phyloP scores from a whole-genome alignment of 495 filamentous ascomycete species.

The Paragyromitra xinjiangensis region DNA sequence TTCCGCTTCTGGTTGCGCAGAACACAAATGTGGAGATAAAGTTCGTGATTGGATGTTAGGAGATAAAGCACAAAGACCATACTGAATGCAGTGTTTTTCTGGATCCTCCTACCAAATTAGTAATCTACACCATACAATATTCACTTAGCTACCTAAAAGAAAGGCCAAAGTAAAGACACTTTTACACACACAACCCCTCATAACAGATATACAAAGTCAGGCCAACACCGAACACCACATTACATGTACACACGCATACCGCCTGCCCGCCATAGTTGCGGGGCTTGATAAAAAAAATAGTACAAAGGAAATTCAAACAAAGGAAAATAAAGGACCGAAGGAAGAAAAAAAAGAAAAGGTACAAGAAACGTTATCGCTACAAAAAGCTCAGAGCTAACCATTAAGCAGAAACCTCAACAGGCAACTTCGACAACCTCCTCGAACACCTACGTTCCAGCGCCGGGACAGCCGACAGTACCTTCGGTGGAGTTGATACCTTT shows the following conservation, averaged over 20 bases:
- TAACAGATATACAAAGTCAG: constrained; percentile 14
- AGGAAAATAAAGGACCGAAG: not conserved
- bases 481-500: not conserved
- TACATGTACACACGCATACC: constrained; percentile 5
- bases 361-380: constrained; percentile 24
- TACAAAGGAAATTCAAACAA: not conserved
- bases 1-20: not conserved
- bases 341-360: not conserved
- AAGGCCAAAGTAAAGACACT: constrained; percentile 9
- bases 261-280: not conserved
- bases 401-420: constrained; percentile 33
- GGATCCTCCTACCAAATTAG: constrained; percentile 6
- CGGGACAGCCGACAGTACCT: not conserved
- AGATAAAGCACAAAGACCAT: not conserved
- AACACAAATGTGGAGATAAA: not conserved
- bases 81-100: not conserved
- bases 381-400: constrained; percentile 2
- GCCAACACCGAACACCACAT: constrained; percentile 34
- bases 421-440: constrained; percentile 37
- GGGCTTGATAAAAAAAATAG: not conserved
- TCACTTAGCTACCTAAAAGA: not conserved
- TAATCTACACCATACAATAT: not conserved
- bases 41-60: not conserved
- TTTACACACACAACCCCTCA: constrained; percentile 23
- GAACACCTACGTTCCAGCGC: constrained; percentile 28